Percentiles rank a stretch among this genome's conserved stretches.
Conservation (phyloP, 177 flowering plant species). For the Tripterygium wilfordii region DNA sequence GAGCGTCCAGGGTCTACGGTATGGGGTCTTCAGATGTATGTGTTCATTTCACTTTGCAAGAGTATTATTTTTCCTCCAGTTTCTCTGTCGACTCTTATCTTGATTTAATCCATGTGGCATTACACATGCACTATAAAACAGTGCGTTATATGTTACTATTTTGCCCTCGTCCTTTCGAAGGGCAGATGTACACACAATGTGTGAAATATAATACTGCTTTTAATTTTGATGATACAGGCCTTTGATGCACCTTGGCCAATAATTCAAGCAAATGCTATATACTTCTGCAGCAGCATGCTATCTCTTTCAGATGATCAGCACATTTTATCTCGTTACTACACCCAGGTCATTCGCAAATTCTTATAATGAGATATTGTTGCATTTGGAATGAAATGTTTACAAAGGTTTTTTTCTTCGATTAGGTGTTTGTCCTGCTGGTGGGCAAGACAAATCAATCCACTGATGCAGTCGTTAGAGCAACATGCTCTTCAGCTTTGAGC, state of each 20-base stretch:
- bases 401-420: conserved; percentile 1
- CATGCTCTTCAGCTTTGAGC: conserved; percentile 74
- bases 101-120: too few relatives aligned
- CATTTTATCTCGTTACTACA: conserved; percentile 43
- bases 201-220: too few relatives aligned
- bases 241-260: conserved; percentile 93
- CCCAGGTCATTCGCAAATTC: conserved; percentile 46
- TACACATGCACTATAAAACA: too few relatives aligned
- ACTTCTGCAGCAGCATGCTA: conserved; percentile 65
- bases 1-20: too few relatives aligned
- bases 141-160: too few relatives aligned
- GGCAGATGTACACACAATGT: too few relatives aligned
- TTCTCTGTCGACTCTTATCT: too few relatives aligned
- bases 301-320: conserved; percentile 72
- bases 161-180: too few relatives aligned
- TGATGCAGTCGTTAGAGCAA: conserved; percentile 85
- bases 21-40: too few relatives aligned
- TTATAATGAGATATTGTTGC: background rate
- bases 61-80: too few relatives aligned
- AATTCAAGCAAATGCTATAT: conserved; percentile 93
- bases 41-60: too few relatives aligned
- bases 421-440: conserved; percentile 80
- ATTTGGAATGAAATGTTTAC: background rate
- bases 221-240: conserved; percentile 48
- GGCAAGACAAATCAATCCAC: conserved; percentile 64